Evolutionary conservation across 257 asterid species (phyloP).

Genomic region (Linderniella brevidens): DNA sequence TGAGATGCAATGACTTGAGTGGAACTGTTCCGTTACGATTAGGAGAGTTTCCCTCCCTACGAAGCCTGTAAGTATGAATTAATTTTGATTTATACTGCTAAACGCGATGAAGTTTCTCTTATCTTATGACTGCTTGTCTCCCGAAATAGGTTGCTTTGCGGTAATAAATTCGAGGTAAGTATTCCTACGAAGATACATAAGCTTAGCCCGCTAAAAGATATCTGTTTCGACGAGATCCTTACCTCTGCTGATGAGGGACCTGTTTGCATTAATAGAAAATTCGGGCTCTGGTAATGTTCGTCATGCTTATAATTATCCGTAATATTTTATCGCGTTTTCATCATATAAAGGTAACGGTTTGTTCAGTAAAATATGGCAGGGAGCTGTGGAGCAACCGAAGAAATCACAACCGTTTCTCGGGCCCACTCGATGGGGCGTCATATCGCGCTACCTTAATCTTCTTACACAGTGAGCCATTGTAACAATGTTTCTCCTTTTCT

Average conservation of each 20-base stretch:
- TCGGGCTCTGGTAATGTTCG: slow-evolving; percentile 54
- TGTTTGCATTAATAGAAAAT: slow-evolving; percentile 50
- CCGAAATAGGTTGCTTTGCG: slow-evolving; percentile 51
- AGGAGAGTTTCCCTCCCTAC: slow-evolving; percentile 35
- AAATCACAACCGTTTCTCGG: slow-evolving; percentile 17
- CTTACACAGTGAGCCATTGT: slow-evolving; percentile 36
- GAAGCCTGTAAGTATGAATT: slow-evolving; percentile 37
- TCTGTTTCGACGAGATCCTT: slow-evolving; percentile 28
- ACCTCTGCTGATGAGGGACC: slow-evolving; percentile 22
- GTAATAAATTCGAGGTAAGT: slow-evolving; percentile 50
- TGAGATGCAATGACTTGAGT: slow-evolving; percentile 48
- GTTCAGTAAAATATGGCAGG: slow-evolving; percentile 32
- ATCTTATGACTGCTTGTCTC: background rate
- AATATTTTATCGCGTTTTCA: background rate
- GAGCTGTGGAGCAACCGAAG: slow-evolving; percentile 20
- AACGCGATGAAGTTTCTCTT: background rate
- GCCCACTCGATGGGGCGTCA: slow-evolving; percentile 23
- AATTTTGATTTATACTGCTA: background rate
- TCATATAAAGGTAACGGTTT: background rate
- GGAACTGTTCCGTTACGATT: slow-evolving; percentile 62
- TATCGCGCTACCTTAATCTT: slow-evolving; percentile 29
- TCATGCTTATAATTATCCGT: background rate
- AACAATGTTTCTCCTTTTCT: slow-evolving; percentile 1
- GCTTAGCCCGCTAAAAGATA: slow-evolving; percentile 30
- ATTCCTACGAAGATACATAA: slow-evolving; percentile 44